Conservation (phyloP, 225 moss, liverwort and hornwort species). For the Physcomitrium patens region DNA sequence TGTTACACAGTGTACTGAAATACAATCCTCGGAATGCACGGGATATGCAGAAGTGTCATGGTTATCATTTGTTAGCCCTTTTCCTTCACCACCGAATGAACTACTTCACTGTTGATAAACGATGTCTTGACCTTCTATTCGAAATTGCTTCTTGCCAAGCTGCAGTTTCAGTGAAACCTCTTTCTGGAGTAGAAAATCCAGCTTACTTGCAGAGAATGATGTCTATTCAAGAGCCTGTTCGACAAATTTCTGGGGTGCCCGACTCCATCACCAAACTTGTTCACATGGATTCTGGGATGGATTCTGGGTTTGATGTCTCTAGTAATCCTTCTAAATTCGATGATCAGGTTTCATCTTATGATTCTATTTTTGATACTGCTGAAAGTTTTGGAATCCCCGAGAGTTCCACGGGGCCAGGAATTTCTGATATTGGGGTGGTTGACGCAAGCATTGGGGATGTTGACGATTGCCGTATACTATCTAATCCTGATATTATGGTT, state of each 20-base stretch:
- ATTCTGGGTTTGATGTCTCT: conserved; percentile 50
- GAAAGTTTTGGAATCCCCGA: conserved; percentile 59
- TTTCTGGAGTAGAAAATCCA: conserved; percentile 55
- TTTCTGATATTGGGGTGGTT: conserved; percentile 59
- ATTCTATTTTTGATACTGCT: conserved; percentile 56
- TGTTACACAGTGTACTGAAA: conserved; percentile 75
- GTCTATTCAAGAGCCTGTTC: conserved; percentile 48
- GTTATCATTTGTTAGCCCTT: conserved; percentile 90
- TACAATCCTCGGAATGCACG: conserved; percentile 79
- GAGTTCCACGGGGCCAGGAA: conserved; percentile 56
- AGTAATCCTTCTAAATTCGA: conserved; percentile 65
- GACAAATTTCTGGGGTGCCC: conserved; percentile 61
- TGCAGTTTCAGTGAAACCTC: conserved; percentile 43
- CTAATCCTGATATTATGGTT: conserved; percentile 93
- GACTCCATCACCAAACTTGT: conserved; percentile 49
- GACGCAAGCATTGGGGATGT: conserved; percentile 41
- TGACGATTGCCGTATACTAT: conserved; percentile 58
- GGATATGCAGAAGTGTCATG: conserved; percentile 85
- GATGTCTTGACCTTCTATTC: conserved; percentile 83
- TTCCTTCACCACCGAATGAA: conserved; percentile 92
- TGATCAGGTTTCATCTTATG: conserved; percentile 65
- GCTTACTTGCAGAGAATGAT: conserved; percentile 39
- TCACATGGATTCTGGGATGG: conserved; percentile 47
- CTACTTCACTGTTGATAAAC: conserved; percentile 53
- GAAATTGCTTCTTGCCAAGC: conserved; percentile 93